Base-by-base conservation (phyloP, 2,329 filamentous ascomycete genomes). In the Phialophora expanda region DNA sequence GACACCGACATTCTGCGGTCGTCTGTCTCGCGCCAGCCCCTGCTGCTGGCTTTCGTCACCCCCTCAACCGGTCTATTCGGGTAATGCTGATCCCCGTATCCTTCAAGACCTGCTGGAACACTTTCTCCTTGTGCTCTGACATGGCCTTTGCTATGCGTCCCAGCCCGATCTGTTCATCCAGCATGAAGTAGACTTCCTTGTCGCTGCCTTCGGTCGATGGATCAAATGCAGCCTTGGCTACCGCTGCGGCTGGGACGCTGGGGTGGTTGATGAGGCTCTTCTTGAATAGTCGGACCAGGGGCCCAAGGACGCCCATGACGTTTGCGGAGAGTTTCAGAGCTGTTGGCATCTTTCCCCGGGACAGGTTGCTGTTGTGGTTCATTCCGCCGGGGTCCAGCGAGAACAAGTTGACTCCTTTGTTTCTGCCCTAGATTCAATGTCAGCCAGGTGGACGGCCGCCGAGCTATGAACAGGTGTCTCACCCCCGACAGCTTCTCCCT, bases 231-330 rank as follows among this genome's bases (percentile, higher is more conserved):
- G 28, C 44, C 44, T 60, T 50, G 32, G 57, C 57, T 4, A 60
- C 57, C 17, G 57, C 57, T 8, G 57, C 57, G 1, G 57, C 57
- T 17, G 57, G 57, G 22, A 60, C 57, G 44, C 57, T 24, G 41
- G 57, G 57, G n/a, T 60, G 57, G 46, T 60, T 60, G 41, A 60
- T 60, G 14, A 60, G 4, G 22, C 44, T 60, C 28, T 60, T 60
- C 41, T 60, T 41, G 26, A 60, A 60, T 4, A 46, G 24, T 20
- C 57, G 17, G 41, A 26, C 57, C 4, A 60, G 9, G 34, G 57
- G 57, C 12, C 57, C 57, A 14, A 60, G 41, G n/a, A 34, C 11
- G n/a, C 24, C 46, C 26, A 60, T 28, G 26, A 60, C 11, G 12
- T 24, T 60, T 9, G 57, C 57, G 4, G 6, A 14, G 17, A 60